phyloP scores from a whole-genome alignment of 1,284 basidiomycete genomes.

The Pyrrhoderma lamaoense region DNA sequence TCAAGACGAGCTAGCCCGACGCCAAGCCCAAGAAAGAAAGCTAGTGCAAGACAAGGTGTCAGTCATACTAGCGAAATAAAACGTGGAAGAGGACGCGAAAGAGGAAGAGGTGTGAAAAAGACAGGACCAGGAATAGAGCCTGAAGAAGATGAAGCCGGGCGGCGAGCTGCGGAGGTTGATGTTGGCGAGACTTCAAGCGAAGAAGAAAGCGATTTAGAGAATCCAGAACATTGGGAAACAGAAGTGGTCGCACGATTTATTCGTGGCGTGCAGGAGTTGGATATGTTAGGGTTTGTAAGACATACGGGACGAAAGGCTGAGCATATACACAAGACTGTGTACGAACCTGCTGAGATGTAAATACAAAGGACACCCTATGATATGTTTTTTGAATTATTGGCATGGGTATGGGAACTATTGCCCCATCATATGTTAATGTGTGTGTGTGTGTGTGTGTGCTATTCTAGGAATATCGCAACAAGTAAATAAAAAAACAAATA shows the following conservation, averaged over 20 bases:
- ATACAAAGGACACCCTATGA: too few species aligned
- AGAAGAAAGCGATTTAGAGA: slow-evolving; percentile 24
- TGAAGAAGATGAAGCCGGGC: slow-evolving; percentile 3
- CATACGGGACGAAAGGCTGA: slow-evolving; percentile 71
- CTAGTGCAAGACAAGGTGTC: too few species aligned
- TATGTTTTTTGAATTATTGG: too few species aligned
- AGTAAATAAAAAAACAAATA: too few species aligned
- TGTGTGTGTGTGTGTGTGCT: too few species aligned
- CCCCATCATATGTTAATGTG: too few species aligned
- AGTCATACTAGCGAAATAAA: neutral
- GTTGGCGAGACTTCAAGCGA: neutral
- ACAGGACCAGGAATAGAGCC: slow-evolving; percentile 21
- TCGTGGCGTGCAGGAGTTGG: slow-evolving; percentile 68
- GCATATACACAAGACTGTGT: slow-evolving; percentile 62
- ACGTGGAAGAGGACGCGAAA: slow-evolving; percentile 1
- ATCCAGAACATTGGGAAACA: slow-evolving; percentile 43
- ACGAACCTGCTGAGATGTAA: slow-evolving; percentile 42
- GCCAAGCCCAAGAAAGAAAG: too few species aligned
- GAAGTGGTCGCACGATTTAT: slow-evolving; percentile 72
- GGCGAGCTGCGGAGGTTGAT: slow-evolving; percentile 17
- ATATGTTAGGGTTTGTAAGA: slow-evolving; percentile 70
- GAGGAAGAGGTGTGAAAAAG: slow-evolving; percentile 22
- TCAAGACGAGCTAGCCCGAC: too few species aligned
- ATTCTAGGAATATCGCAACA: too few species aligned
- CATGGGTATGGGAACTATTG: too few species aligned